phyloP scores from a whole-genome alignment of 1,284 basidiomycete genomes.

The Spongispora temasekensis region DNA sequence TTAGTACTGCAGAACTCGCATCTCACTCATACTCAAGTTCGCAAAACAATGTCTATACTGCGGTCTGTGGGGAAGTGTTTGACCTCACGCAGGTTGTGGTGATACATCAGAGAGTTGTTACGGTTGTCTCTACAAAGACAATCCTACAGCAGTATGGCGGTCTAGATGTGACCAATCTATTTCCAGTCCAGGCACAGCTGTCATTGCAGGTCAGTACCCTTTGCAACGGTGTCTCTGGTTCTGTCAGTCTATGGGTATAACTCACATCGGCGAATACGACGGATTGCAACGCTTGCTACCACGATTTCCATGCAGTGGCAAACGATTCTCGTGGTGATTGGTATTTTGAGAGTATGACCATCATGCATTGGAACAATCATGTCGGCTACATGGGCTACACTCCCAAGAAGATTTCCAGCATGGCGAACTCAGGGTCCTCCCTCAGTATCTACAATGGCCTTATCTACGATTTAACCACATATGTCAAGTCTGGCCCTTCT shows the following conservation, averaged over 20 bases:
- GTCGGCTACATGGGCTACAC: conserved; percentile 91
- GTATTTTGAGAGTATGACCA: conserved; percentile 93
- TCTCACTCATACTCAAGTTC: conserved; percentile 66
- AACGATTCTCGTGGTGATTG: conserved; percentile 92
- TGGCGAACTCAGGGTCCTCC: conserved; percentile 65
- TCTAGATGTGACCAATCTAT: conserved; percentile 72
- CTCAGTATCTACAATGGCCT: conserved; percentile 83
- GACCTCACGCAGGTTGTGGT: conserved; percentile 64
- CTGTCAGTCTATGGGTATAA: conserved; percentile 83
- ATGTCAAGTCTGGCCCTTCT: conserved; percentile 64
- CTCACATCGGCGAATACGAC: conserved; percentile 83
- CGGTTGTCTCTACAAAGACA: conserved; percentile 73
- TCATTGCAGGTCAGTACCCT: conserved; percentile 79
- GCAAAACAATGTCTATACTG: conserved; percentile 76
- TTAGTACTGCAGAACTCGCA: conserved; percentile 74
- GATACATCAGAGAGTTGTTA: conserved; percentile 69
- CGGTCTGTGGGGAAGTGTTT: conserved; percentile 93
- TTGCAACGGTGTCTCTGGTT: conserved; percentile 84
- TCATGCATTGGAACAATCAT: conserved; percentile 87
- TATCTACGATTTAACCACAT: conserved; percentile 88
- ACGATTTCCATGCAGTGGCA: conserved; percentile 90
- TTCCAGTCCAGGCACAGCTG: conserved; percentile 84
- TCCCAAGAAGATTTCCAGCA: conserved; percentile 72
- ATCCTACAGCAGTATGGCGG: conserved; percentile 84
- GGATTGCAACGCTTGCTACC: conserved; percentile 83